phyloP scores from a whole-genome alignment of 768 basidiomycete genomes.

The Filobasidium floriforme region DNA sequence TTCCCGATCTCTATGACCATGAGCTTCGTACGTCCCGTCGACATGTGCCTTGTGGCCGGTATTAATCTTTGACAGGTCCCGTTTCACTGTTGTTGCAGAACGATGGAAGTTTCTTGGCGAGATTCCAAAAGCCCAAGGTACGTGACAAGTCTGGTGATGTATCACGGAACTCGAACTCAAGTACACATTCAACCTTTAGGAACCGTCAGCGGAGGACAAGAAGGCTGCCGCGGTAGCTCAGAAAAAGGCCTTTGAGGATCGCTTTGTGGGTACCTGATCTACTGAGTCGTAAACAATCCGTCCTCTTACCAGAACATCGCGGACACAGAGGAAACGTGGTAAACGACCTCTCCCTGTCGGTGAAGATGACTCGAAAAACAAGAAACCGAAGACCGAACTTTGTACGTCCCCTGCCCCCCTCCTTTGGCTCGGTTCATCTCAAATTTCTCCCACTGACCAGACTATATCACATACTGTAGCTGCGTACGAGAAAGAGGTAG shows the following conservation, averaged over 20 bases:
- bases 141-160: neutral
- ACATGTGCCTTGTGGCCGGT: neutral
- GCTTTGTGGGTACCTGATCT: slow-evolving; percentile 16
- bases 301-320: neutral
- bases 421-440: neutral
- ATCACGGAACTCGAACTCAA: neutral
- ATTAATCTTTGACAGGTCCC: neutral
- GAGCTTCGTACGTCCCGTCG: neutral
- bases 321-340: slow-evolving; percentile 19
- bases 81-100: neutral
- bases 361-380: slow-evolving; percentile 13
- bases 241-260: slow-evolving; percentile 25
- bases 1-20: neutral
- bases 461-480: neutral
- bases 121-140: slow-evolving; percentile 7
- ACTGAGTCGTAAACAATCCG: neutral
- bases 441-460: neutral
- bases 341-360: slow-evolving; percentile 20
- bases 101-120: slow-evolving; percentile 5
- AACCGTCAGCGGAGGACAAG: slow-evolving; percentile 18
- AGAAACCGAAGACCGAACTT: slow-evolving; percentile 23
- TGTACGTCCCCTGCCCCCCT: slow-evolving; percentile 4
- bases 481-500: slow-evolving; percentile 22
- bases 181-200: neutral
- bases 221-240: slow-evolving; percentile 17